These are phyloP conservation scores for Candida railenensis DNA, from an alignment of 805 yeast species.

Conservation along the genomic window DNA sequence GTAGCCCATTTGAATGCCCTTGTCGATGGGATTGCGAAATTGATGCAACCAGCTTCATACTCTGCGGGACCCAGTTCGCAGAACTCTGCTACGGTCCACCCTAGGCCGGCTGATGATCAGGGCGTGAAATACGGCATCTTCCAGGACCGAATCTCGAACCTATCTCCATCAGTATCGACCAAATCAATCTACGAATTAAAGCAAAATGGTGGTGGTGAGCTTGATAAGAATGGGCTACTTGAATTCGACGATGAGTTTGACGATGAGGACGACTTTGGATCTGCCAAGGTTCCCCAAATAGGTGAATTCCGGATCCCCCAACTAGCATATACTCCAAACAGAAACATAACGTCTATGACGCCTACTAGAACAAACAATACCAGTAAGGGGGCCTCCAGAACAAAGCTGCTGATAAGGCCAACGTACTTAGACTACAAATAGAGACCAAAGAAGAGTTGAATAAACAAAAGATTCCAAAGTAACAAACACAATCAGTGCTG, in stretches of 20 bases:
- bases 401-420: conserved; percentile 1
- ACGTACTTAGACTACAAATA: not conserved
- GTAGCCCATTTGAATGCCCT: not conserved
- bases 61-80: not conserved
- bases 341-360: not conserved
- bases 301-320: not conserved
- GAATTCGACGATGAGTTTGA: conserved; percentile 1
- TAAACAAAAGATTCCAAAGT: not conserved
- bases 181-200: conserved; percentile 8
- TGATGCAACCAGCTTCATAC: not conserved
- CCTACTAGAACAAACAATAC: not conserved
- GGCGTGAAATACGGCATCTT: conserved; percentile 9
- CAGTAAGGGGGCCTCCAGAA: not conserved
- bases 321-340: not conserved
- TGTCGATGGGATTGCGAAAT: not conserved
- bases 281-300: not conserved
- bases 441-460: not conserved
- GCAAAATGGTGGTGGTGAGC: conserved; percentile 7
- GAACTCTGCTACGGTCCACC: not conserved
- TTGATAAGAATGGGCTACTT: conserved; percentile 11
- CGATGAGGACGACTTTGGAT: conserved; percentile 1
- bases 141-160: conserved; percentile 9
- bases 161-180: conserved; percentile 14
- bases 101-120: conserved; percentile 12
- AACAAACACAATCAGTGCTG: too few species aligned